Conservation (phyloP, 768 basidiomycete genomes). For the Russula sp. region DNA sequence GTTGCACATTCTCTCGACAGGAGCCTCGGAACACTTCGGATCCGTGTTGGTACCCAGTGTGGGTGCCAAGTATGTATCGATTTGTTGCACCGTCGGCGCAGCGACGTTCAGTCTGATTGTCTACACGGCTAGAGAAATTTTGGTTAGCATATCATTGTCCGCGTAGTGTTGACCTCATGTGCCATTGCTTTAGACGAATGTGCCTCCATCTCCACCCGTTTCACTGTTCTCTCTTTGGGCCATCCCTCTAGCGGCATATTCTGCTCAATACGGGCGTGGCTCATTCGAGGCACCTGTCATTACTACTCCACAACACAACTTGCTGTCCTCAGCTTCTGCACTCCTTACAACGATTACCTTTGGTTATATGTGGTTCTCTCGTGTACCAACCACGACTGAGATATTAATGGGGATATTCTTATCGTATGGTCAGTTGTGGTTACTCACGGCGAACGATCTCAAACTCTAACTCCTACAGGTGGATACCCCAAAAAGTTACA, state of each 20-base stretch:
- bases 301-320: conserved; percentile 49
- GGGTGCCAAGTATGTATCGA: conserved; percentile 47
- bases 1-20: conserved; percentile 52
- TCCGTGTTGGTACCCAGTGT: conserved; percentile 50
- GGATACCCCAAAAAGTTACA: conserved; percentile 15
- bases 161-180: background rate
- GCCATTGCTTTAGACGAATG: conserved; percentile 13
- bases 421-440: conserved; percentile 48
- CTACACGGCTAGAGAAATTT: conserved; percentile 49
- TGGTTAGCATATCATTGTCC: conserved; percentile 38
- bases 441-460: background rate
- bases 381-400: conserved; percentile 53
- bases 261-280: conserved; percentile 53
- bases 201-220: conserved; percentile 42
- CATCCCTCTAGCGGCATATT: conserved; percentile 56
- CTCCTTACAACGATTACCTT: conserved; percentile 43
- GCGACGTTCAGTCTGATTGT: conserved; percentile 56
- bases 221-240: conserved; percentile 50
- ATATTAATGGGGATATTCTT: conserved; percentile 48
- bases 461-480: conserved; percentile 5
- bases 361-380: conserved; percentile 58
- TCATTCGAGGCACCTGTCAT: conserved; percentile 39
- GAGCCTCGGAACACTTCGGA: conserved; percentile 55
- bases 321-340: conserved; percentile 50
- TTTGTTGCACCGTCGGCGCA: conserved; percentile 54